These are phyloP conservation scores for Pholiota adiposa DNA, from an alignment of 1,284 basidiomycete genomes.

Conservation along the genomic window DNA sequence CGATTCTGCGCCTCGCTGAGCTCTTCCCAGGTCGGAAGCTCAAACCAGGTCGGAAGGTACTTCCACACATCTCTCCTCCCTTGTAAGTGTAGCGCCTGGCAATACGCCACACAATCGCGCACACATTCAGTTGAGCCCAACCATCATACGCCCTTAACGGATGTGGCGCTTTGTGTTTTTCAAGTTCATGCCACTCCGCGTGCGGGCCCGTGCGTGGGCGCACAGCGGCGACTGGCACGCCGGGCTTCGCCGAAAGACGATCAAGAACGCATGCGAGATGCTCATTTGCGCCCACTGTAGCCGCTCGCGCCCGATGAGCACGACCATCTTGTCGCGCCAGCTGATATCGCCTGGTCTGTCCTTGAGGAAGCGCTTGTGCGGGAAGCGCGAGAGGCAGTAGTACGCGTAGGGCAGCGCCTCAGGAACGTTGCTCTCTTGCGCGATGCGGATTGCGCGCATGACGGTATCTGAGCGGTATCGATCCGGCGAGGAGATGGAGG, in stretches of 20 bases:
- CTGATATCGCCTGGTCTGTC: slow-evolving; percentile 36
- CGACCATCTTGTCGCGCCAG: slow-evolving; percentile 42
- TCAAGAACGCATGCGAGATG: slow-evolving; percentile 42
- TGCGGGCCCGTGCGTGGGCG: slow-evolving; percentile 37
- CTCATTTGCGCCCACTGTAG: slow-evolving; percentile 43
- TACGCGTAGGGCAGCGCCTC: slow-evolving; percentile 43
- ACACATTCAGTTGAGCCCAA: slow-evolving; percentile 43
- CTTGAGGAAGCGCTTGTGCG: slow-evolving; percentile 40
- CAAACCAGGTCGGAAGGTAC: slow-evolving; percentile 43
- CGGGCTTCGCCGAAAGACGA: slow-evolving; percentile 37
- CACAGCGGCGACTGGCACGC: slow-evolving; percentile 35
- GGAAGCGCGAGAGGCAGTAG: slow-evolving; percentile 45
- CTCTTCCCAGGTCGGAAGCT: slow-evolving; percentile 38
- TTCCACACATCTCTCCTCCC: slow-evolving; percentile 47
- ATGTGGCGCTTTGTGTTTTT: slow-evolving; percentile 37
- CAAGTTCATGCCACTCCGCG: slow-evolving; percentile 43
- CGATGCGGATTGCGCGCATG: slow-evolving; percentile 42
- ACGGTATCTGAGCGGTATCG: slow-evolving; percentile 41
- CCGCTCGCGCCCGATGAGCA: slow-evolving; percentile 42
- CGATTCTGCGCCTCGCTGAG: slow-evolving; percentile 31
- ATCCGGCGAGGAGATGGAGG: slow-evolving; percentile 19
- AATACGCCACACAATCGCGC: slow-evolving; percentile 38
- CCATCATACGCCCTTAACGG: slow-evolving; percentile 39
- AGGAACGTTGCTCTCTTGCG: slow-evolving; percentile 37
- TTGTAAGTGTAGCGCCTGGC: slow-evolving; percentile 37